Evolutionary conservation across 805 yeast species (phyloP), one percentile per base, ranked within the genome.

Genomic region (Wickerhamomyces mucosus): DNA sequence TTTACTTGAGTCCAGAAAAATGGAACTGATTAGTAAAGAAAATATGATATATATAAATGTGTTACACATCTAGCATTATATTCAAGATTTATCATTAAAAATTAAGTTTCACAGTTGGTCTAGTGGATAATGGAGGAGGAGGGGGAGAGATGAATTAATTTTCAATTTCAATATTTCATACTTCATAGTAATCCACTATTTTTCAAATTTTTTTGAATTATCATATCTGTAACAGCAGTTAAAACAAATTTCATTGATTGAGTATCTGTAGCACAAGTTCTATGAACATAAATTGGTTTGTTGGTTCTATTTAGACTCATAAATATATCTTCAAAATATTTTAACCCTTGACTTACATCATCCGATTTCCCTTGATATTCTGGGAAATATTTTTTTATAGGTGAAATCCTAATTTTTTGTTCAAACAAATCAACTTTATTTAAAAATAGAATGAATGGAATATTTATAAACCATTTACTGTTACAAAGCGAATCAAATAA

Each of bases 261-360:
- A 0, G 94, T 73, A 53, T 92, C 97, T 0, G 98, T 92, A 1
- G 98, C 98, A 59, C 96, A 86, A 1, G 98, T 92, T 42, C 86
- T 63, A 58, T 86, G 96, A 15, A 84, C 80, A 51, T 92, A 92
- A 20, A 92, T 70, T n/a, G 86, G 89, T 28, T 72, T 67, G 20
- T 74, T 69, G 4, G 68, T 53, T 38, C 72, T 61, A 52, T 86
- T 84, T 37, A 82, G 53, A 33, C 70, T 62, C 36, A 78, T 48
- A 43, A 86, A 83, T 30, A 72, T 58, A 26, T 62, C 60, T 48
- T 82, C 94, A 50, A 89, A 80, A 50, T 72, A 86, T 41, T 68
- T 67, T 15, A 77, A 51, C 4, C 84, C 89, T 26, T 74, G 78
- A 30, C 76, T 78, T 9, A 66, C 69, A 53, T 79, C 76, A 15